A percentile compares a stretch with the other conserved stretches of the same genome.
Conservation (phyloP, 768 basidiomycete species). For the Kwoniella shandongensis region DNA sequence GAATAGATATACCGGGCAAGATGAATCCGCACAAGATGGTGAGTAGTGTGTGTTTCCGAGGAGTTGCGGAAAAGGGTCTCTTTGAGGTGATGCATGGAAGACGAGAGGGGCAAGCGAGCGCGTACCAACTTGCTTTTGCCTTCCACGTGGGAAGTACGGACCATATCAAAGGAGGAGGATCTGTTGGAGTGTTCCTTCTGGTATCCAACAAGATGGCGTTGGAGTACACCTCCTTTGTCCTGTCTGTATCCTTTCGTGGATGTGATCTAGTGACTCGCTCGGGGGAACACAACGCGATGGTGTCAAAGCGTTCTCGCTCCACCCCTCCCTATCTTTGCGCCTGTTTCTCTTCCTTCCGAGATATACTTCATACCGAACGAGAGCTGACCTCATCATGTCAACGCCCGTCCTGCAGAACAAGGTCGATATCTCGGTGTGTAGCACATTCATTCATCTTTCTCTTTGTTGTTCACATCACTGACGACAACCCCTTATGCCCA, state of each 20-base stretch:
- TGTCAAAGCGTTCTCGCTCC: background rate
- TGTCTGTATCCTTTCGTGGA: too few species aligned
- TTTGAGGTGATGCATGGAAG: too few species aligned
- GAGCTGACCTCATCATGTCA: slow-evolving; percentile 61
- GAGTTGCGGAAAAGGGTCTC: too few species aligned
- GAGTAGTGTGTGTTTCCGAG: slow-evolving; percentile 17
- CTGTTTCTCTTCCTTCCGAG: slow-evolving; percentile 19
- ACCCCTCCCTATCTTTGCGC: background rate
- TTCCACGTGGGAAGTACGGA: too few species aligned
- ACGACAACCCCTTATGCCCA: slow-evolving; percentile 29
- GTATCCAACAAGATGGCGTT: too few species aligned
- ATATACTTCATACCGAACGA: background rate
- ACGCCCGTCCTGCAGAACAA: slow-evolving; percentile 69
- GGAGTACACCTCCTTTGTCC: too few species aligned
- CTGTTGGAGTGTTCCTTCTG: too few species aligned
- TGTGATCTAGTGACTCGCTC: too few species aligned
- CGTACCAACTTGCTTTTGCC: too few species aligned
- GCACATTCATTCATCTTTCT: background rate
- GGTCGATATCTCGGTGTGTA: slow-evolving; percentile 84
- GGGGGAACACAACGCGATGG: too few species aligned
- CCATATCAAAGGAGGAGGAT: too few species aligned
- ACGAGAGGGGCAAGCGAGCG: too few species aligned
- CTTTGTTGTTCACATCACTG: slow-evolving; percentile 18
- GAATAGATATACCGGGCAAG: slow-evolving; percentile 6
- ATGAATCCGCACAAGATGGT: slow-evolving; percentile 52